Conservation (phyloP, 441 rosid genomes). For the Pelargonium exstipulatum region DNA sequence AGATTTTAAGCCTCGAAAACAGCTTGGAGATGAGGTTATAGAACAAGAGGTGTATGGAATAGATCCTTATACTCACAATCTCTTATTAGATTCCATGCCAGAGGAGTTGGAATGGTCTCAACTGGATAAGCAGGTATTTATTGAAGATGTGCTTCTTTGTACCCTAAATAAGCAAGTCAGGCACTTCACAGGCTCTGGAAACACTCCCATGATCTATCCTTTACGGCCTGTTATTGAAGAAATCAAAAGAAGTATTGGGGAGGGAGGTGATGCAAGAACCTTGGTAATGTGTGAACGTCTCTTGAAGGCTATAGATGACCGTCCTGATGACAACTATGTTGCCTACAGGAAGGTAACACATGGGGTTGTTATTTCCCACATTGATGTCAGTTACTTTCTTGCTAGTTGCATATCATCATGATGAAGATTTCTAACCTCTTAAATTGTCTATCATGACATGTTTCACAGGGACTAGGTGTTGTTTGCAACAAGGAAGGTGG, state of each 20-base stretch:
- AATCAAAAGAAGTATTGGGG: conserved; percentile 61
- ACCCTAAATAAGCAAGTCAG: conserved; percentile 83
- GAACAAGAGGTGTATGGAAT: conserved; percentile 99
- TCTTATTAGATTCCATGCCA: conserved; percentile 97
- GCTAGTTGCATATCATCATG: conserved; percentile 11
- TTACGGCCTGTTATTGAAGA: conserved; percentile 83
- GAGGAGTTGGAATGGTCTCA: conserved; percentile 79
- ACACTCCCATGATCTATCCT: conserved; percentile 85
- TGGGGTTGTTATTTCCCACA: conserved; percentile 5
- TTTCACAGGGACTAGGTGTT: conserved; percentile 90
- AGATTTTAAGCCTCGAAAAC: conserved; percentile 89
- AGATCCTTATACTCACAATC: conserved; percentile 97
- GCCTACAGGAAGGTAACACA: conserved; percentile 85
- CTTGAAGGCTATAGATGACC: conserved; percentile 77
- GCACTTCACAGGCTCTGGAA: conserved; percentile 78
- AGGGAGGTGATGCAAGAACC: conserved; percentile 59
- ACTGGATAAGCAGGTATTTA: conserved; percentile 67
- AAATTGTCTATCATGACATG: conserved; percentile 26
- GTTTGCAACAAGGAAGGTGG: conserved; percentile 96
- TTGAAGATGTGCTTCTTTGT: conserved; percentile 83
- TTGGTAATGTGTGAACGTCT: conserved; percentile 70
- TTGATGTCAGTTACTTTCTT: conserved; percentile 7
- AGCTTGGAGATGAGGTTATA: conserved; percentile 80
- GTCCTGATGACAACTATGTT: conserved; percentile 92
- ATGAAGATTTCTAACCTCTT: conserved; percentile 6